Percentiles rank a stretch among this genome's conserved stretches.
These are phyloP conservation scores for Anthoceros angustus DNA, from an alignment of 225 moss, liverwort and hornwort species.

Conservation along the genomic window DNA sequence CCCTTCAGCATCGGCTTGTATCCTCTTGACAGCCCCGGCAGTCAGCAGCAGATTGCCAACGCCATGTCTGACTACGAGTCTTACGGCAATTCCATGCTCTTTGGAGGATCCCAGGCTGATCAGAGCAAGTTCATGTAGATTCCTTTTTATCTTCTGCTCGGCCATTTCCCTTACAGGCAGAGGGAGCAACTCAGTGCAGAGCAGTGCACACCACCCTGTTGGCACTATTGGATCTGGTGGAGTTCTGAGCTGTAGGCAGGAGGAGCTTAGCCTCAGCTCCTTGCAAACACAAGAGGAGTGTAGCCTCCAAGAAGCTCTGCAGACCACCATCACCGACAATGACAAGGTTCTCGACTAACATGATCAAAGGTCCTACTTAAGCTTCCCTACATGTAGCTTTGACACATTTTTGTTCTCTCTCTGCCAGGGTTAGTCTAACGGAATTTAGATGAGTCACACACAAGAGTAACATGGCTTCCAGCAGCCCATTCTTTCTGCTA, in stretches of 20 bases:
- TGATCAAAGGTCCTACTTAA: background rate
- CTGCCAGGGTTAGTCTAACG: background rate
- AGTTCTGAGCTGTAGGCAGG: background rate
- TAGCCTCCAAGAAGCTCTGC: background rate
- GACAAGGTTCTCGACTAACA: background rate
- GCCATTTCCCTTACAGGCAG: background rate
- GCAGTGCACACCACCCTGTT: no score
- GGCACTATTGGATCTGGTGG: background rate
- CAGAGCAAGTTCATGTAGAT: background rate
- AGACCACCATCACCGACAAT: background rate
- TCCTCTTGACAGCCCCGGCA: background rate
- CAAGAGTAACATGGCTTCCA: no score
- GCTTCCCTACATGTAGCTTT: background rate
- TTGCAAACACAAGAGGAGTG: background rate
- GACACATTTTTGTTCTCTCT: background rate
- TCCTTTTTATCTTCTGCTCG: background rate
- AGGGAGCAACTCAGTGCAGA: background rate
- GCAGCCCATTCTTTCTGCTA: no score
- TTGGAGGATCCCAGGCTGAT: background rate
- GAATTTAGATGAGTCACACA: background rate
- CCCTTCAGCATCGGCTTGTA: slow-evolving; percentile 3
- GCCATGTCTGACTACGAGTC: slow-evolving; percentile 1
- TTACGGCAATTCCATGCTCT: slow-evolving; percentile 1
- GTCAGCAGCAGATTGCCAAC: slow-evolving; percentile 4
- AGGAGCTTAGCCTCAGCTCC: background rate